Base-by-base conservation (phyloP, 2,329 filamentous ascomycete genomes). In the Botrytis byssoidea region DNA sequence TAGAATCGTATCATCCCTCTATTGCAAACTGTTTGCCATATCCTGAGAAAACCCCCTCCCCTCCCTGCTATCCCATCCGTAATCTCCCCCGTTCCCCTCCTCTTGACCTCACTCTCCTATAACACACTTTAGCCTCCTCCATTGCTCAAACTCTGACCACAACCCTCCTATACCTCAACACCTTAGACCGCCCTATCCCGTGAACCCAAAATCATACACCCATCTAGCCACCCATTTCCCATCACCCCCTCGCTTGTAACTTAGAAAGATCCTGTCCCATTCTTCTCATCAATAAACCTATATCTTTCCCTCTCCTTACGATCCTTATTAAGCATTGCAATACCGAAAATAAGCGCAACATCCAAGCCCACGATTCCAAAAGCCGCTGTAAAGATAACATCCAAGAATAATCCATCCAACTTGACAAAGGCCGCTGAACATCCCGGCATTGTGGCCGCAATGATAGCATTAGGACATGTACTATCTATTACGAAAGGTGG, bases 221-320 rank as follows among this genome's bases (percentile, higher is more conserved):
- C 48, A 20, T 32, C 68, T 29, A 69, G 35, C 12, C 18, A 66
- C 29, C 25, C 4, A 44, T 44, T 25, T 57, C 35, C 16, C 9
- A 35, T 10, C 32, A n/a, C 46, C 51, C 2, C 5, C 14, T 55
- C n/a, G 51, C 25, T 29, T 29, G 18, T 55, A 16, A 59, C 60
- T 80, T 84, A 87, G 81, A 88, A 88, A 46, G 85, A 83, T 70
- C 86, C 82, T 76, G 84, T 83, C 70, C 90, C 89, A 76, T 83
- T 88, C 88, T 96, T 96, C 86, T 94, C 90, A 80, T 95, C 93
- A 79, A 96, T 95, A 80, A 92, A 87, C 74, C 90, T 88, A 84
- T 94, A 96, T 74, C 93, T 87, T 82, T 92, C 90, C 79, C 89
- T 89, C 84, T 96, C 93, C 83, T 92, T 92, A 80, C 93, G 90